Conservation (phyloP, 495 filamentous ascomycete genomes). For the Lasiosphaeria miniovina region DNA sequence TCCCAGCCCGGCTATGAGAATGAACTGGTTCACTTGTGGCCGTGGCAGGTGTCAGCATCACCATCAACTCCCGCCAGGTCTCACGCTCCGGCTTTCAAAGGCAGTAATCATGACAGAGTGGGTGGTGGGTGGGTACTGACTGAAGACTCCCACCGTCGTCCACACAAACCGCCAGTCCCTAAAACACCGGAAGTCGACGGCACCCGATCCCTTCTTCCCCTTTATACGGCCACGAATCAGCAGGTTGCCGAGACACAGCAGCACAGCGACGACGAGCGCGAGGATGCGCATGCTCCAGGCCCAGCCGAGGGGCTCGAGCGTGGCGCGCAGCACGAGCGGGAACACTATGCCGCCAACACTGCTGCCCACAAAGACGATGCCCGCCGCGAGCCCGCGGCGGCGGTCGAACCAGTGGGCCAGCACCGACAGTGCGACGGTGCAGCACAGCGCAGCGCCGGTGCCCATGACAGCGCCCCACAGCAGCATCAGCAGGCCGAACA, state of each 20-base stretch:
- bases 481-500: slow-evolving; percentile 11
- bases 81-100: background rate
- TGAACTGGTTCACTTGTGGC: slow-evolving; percentile 13
- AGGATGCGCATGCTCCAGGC: slow-evolving; percentile 45
- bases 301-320: slow-evolving; percentile 42
- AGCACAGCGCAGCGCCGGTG: slow-evolving; percentile 10
- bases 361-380: slow-evolving; percentile 50
- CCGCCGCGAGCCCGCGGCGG: slow-evolving; percentile 46
- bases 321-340: slow-evolving; percentile 40
- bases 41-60: background rate
- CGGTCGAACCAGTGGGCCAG: slow-evolving; percentile 48
- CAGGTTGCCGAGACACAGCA: slow-evolving; percentile 17
- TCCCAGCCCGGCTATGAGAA: slow-evolving; percentile 13
- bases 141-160: slow-evolving; percentile 12
- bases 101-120: background rate
- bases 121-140: background rate
- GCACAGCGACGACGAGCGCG: slow-evolving; percentile 40
- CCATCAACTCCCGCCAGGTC: background rate
- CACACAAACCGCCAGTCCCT: slow-evolving; percentile 6
- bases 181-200: slow-evolving; percentile 8
- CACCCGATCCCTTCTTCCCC: slow-evolving; percentile 9
- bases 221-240: slow-evolving; percentile 11
- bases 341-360: slow-evolving; percentile 50
- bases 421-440: slow-evolving; percentile 13
- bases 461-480: slow-evolving; percentile 13